A percentile compares a stretch with the other conserved stretches of the same genome.
These are phyloP conservation scores for Neopestalotiopsis rosae DNA, from an alignment of 2,329 filamentous ascomycete species.

Conservation along the genomic window DNA sequence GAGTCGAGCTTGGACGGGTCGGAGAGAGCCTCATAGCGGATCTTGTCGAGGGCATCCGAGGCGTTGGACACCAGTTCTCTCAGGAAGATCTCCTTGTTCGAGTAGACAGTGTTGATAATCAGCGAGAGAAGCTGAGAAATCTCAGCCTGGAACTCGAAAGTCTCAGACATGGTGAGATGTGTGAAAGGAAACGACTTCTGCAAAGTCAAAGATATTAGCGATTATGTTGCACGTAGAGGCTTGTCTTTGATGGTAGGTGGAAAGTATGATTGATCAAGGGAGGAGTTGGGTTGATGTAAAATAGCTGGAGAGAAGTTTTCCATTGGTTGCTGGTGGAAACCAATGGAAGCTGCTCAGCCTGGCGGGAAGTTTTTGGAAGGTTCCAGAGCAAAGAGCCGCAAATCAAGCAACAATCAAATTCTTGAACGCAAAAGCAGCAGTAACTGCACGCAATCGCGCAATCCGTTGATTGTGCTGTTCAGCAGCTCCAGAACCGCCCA, in stretches of 20 bases:
- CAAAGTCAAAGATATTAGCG: neutral
- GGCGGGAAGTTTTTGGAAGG: constrained; percentile 3
- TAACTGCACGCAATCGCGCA: neutral
- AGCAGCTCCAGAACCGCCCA: no score
- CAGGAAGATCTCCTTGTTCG: constrained; percentile 99
- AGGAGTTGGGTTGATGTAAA: neutral
- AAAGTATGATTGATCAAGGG: neutral
- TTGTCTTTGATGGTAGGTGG: neutral
- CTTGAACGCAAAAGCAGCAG: neutral
- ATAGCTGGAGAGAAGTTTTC: neutral
- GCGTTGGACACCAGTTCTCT: constrained; percentile 98
- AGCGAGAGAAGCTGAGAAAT: constrained; percentile 99
- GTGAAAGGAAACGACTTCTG: constrained; percentile 23
- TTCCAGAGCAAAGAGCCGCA: neutral
- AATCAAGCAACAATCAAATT: neutral
- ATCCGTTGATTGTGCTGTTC: no score
- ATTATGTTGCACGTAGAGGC: neutral
- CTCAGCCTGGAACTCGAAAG: constrained; percentile 99
- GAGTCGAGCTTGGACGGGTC: constrained; percentile 97
- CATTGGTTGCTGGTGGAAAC: neutral
- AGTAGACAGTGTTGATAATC: constrained; percentile 99
- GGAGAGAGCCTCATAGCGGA: constrained; percentile 97
- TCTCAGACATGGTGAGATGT: constrained; percentile 81
- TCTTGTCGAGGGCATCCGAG: constrained; percentile 99
- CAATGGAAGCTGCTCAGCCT: neutral